Conservation (phyloP, 139 green algal genomes). For the Micractinium sp. region DNA sequence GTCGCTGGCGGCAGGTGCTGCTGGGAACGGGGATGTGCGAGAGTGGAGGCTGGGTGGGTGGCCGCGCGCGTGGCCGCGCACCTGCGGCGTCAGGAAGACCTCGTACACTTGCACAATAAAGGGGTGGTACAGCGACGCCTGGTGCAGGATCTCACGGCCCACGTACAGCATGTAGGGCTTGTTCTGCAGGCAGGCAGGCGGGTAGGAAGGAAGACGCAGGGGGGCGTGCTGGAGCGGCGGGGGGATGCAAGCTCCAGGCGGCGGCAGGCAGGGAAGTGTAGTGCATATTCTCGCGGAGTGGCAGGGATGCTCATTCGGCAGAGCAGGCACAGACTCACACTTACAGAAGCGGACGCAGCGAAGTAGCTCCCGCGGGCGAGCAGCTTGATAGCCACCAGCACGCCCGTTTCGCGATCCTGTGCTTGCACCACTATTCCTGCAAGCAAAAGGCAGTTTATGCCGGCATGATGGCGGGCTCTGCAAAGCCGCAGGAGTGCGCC, state of each 20-base stretch:
- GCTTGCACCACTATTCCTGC: constrained; percentile 10
- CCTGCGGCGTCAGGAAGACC: neutral
- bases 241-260: no score
- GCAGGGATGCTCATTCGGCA: no score
- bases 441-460: neutral
- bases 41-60: no score
- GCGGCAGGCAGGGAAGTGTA: no score
- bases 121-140: constrained; percentile 11
- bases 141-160: constrained; percentile 10
- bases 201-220: neutral
- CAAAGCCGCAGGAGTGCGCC: no score
- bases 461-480: neutral
- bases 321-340: neutral
- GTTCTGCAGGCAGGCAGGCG: neutral
- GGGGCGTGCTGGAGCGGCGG: no score
- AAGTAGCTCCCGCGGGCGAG: neutral
- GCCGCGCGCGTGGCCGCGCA: no score
- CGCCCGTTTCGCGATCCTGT: neutral
- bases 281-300: no score
- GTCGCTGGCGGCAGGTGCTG: no score
- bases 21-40: no score
- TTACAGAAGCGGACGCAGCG: neutral
- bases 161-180: constrained; percentile 25
- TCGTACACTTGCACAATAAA: constrained; percentile 16
- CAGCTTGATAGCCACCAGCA: constrained; percentile 1